Conservation (phyloP, 1,284 basidiomycete genomes). For the Ustilago lituana region DNA sequence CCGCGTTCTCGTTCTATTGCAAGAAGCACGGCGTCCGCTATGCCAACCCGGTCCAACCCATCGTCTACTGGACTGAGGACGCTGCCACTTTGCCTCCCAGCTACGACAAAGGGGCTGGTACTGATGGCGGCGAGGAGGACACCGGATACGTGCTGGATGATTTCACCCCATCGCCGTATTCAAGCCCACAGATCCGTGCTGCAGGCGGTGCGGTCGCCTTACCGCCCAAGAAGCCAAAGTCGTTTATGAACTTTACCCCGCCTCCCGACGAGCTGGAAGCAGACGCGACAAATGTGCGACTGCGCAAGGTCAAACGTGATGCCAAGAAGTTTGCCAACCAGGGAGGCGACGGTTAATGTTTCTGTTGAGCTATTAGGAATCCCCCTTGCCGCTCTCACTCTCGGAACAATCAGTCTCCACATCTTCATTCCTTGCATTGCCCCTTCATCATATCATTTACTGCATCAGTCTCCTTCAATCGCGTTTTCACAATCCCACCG, state of each 20-base stretch:
- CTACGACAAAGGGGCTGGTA: slow-evolving; percentile 30
- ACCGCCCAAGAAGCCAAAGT: slow-evolving; percentile 50
- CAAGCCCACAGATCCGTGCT: slow-evolving; percentile 36
- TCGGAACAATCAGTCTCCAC: slow-evolving; percentile 1
- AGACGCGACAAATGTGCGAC: slow-evolving; percentile 28
- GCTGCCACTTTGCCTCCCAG: slow-evolving; percentile 48
- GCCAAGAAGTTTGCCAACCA: slow-evolving; percentile 48
- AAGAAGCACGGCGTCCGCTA: slow-evolving; percentile 64
- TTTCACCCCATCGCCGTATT: slow-evolving; percentile 42
- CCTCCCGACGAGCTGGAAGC: slow-evolving; percentile 56
- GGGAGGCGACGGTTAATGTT: slow-evolving; percentile 52
- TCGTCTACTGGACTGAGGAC: slow-evolving; percentile 60
- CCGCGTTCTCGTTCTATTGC: slow-evolving; percentile 61
- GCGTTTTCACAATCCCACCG: slow-evolving; percentile 2
- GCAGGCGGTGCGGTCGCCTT: slow-evolving; percentile 32
- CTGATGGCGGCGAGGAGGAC: slow-evolving; percentile 25
- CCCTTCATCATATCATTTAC: neutral
- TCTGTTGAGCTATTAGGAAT: too few relatives aligned
- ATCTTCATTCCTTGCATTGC: neutral
- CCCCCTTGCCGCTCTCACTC: neutral
- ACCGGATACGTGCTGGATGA: slow-evolving; percentile 51
- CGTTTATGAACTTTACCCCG: slow-evolving; percentile 60
- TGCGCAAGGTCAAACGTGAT: slow-evolving; percentile 36
- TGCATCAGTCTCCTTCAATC: slow-evolving; percentile 6
- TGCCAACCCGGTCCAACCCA: slow-evolving; percentile 54